Conservation (phyloP, 768 basidiomycete species). For the Leccinum truebloodii region DNA sequence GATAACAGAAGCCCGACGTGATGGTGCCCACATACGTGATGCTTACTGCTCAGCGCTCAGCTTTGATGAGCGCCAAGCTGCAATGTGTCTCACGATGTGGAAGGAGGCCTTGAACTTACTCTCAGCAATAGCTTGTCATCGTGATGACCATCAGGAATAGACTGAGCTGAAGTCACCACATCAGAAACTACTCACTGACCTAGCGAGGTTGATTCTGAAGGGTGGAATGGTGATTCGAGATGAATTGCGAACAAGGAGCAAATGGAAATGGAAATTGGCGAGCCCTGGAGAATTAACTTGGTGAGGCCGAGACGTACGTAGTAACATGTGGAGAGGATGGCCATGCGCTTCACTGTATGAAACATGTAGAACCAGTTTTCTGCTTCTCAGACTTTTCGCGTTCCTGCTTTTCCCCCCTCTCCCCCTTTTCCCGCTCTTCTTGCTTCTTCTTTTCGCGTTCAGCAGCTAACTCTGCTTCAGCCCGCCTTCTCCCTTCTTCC, state of each 20-base stretch:
- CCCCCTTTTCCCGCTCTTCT: neutral
- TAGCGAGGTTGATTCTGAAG: neutral
- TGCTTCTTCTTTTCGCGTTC: slow-evolving; percentile 10
- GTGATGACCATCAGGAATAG: neutral
- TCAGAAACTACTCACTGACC: too few relatives aligned
- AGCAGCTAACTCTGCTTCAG: slow-evolving; percentile 21
- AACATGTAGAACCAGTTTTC: slow-evolving; percentile 7
- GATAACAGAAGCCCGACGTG: neutral
- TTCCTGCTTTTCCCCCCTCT: neutral
- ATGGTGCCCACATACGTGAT: neutral
- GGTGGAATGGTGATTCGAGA: neutral
- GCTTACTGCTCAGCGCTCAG: neutral
- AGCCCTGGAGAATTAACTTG: too few relatives aligned
- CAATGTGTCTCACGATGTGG: too few relatives aligned
- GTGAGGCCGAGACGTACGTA: too few relatives aligned
- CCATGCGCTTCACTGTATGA: slow-evolving; percentile 10
- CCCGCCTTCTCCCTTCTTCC: slow-evolving; percentile 18
- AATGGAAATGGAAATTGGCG: neutral
- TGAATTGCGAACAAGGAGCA: neutral
- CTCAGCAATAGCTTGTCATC: too few relatives aligned
- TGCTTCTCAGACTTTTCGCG: slow-evolving; percentile 4
- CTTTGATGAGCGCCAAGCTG: too few relatives aligned
- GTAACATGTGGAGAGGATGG: too few relatives aligned
- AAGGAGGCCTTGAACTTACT: neutral
- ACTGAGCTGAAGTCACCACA: neutral